Conservation (phyloP, 2,329 filamentous ascomycete genomes). For the Aspergillus quadrilineatus region DNA sequence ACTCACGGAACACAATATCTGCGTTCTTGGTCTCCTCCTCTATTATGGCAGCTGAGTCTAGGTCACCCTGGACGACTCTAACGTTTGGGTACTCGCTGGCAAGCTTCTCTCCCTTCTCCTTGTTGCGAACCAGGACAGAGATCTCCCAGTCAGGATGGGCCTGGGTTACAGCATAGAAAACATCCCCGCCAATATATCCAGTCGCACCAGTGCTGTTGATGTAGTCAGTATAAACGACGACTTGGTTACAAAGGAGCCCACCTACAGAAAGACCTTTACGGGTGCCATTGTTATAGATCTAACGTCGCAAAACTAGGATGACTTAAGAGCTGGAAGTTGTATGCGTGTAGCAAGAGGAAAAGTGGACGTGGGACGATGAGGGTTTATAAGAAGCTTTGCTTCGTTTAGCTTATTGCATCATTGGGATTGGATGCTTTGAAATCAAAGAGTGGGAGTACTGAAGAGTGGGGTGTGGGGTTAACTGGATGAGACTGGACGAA, state of each 20-base stretch:
- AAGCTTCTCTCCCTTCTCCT: constrained; percentile 43
- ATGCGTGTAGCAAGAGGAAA: background rate
- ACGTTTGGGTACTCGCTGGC: constrained; percentile 42
- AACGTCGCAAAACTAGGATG: background rate
- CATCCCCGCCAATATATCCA: constrained; percentile 56
- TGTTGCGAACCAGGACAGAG: constrained; percentile 45
- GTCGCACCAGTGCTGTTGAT: constrained; percentile 49
- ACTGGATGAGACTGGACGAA: background rate
- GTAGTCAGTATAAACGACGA: background rate
- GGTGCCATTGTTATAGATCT: constrained; percentile 24
- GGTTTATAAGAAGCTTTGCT: background rate
- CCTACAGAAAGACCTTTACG: constrained; percentile 36
- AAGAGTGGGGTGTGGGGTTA: constrained; percentile 13
- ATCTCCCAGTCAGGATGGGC: constrained; percentile 50
- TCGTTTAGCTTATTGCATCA: constrained; percentile 6
- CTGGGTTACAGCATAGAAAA: constrained; percentile 47
- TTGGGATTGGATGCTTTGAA: constrained; percentile 25
- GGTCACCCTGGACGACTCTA: constrained; percentile 43
- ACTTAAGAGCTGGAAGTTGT: background rate
- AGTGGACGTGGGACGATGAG: background rate
- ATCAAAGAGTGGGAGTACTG: constrained; percentile 22
- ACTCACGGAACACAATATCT: constrained; percentile 48
- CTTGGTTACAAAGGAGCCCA: constrained; percentile 3
- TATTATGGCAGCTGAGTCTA: constrained; percentile 43
- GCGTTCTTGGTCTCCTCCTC: constrained; percentile 47